Evolutionary conservation across 495 filamentous ascomycete genomes (phyloP), one percentile per base, ranked within the genome.

Genomic region (Penicillium turbatum): DNA sequence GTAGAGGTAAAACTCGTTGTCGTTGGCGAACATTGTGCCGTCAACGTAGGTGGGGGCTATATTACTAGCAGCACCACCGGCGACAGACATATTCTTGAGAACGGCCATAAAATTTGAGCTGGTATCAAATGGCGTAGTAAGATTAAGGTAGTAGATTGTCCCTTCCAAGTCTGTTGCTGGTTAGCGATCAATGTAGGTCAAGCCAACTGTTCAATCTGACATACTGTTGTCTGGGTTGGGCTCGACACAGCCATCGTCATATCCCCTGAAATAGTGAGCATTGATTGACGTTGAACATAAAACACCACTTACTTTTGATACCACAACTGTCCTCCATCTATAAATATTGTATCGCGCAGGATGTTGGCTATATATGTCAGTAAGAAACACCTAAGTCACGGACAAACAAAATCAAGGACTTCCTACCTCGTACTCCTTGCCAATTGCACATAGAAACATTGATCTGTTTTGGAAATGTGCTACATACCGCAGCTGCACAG

Each of bases 1-100:
- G 45, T 72, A 75, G 13, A 73, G 60, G 48, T 63, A 81, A 52
- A 83, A 81, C 54, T 84, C 76, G 35, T 80, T 65, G 32, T 88
- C 67, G 53, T 88, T 90, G 19, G 77, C 79, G 17, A 90, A 76
- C 72, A 90, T 80, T 8, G 75, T 78, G 9, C 86, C 86, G 50
- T 87, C 82, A 5, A 70, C 39, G 51, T 82, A 85, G 53, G 80
- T 79, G 0, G 81, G 83, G 1, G 76, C 82, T 53, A 83, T 54
- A 54, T 84, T 83, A 53, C 73, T 82, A 15, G 72, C 72, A 11
- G 64, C 66, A 1, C 64, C 70, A 15, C 73, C 74, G 3, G 67
- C 70, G 40, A 79, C 80, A 0, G 73, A 68, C 15, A 77, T 57
- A 0, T 58, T 54, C 11, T 17, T 41, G 24, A 64, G 44, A 17